Percentiles rank a stretch among this genome's conserved stretches.
Evolutionary conservation across 345 rosid species (phyloP).

Genomic region (Pseudoturritis turrita): DNA sequence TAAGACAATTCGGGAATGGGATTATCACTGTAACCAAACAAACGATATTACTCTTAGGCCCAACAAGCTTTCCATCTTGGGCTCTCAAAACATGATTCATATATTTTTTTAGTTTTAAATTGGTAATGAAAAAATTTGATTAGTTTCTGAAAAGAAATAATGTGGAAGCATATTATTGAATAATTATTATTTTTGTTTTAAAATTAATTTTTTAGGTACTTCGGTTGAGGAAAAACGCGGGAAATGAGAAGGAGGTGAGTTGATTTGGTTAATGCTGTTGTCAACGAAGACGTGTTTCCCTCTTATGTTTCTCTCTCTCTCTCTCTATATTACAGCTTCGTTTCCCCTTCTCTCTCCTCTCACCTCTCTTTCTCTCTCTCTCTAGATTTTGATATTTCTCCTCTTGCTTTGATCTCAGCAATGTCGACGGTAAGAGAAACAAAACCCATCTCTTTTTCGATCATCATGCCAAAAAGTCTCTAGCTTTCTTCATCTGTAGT

Average conservation of each 20-base stretch:
- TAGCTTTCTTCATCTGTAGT: background rate
- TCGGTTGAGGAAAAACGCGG: conserved; percentile 11
- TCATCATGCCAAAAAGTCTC: background rate
- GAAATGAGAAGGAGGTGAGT: conserved; percentile 15
- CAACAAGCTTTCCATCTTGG: background rate
- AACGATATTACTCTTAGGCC: background rate
- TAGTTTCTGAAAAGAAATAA: no score
- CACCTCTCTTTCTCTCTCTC: conserved; percentile 10
- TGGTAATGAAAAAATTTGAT: no score
- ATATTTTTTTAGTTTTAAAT: no score
- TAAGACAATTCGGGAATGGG: background rate
- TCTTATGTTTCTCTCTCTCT: conserved; percentile 13
- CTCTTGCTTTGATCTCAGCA: conserved; percentile 12
- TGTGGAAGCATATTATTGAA: no score
- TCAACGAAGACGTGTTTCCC: conserved; percentile 35
- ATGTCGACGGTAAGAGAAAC: conserved; percentile 29
- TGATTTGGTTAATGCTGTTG: conserved; percentile 33
- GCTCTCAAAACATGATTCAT: background rate
- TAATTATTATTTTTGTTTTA: background rate
- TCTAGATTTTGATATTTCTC: background rate
- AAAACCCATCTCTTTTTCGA: background rate
- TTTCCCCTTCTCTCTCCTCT: conserved; percentile 12
- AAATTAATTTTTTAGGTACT: background rate
- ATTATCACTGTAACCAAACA: conserved; percentile 20
- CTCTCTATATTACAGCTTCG: conserved; percentile 20